A percentile compares a stretch with the other conserved stretches of the same genome.
phyloP scores from a whole-genome alignment of 176 grass and related monocot genomes.

The Aegilops bicornis region DNA sequence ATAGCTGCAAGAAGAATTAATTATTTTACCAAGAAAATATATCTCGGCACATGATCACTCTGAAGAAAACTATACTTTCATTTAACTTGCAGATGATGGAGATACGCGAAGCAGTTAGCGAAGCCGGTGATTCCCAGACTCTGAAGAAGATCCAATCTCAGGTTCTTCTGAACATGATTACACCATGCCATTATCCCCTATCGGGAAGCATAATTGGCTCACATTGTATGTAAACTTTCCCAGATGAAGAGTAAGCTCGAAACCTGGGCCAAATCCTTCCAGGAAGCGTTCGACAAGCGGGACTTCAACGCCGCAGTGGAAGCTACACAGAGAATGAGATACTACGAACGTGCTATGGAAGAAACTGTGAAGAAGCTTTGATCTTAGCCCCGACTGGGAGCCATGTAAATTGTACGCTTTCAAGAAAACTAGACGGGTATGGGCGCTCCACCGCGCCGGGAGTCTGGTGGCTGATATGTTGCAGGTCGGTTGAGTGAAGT shows the following conservation, averaged over 20 bases:
- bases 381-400: background rate
- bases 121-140: constrained; percentile 57
- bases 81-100: constrained; percentile 76
- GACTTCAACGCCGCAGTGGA: constrained; percentile 57
- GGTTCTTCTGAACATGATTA: constrained; percentile 36
- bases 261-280: constrained; percentile 56
- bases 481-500: no score
- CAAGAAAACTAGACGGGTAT: background rate
- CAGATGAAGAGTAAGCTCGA: constrained; percentile 65
- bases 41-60: background rate
- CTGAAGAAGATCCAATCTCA: constrained; percentile 69
- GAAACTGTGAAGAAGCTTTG: constrained; percentile 82
- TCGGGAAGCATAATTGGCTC: background rate
- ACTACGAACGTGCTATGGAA: constrained; percentile 79
- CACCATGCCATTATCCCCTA: background rate
- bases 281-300: constrained; percentile 50
- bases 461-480: no score
- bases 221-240: background rate
- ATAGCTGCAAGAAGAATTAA: background rate
- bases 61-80: background rate
- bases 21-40: background rate
- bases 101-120: constrained; percentile 73
- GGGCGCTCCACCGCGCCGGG: no score
- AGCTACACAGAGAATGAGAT: constrained; percentile 85
- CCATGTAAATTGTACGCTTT: background rate